Percentiles rank a stretch among this genome's conserved stretches.
These are phyloP conservation scores for Spathaspora girioi DNA, from an alignment of 805 yeast genomes.

Conservation along the genomic window DNA sequence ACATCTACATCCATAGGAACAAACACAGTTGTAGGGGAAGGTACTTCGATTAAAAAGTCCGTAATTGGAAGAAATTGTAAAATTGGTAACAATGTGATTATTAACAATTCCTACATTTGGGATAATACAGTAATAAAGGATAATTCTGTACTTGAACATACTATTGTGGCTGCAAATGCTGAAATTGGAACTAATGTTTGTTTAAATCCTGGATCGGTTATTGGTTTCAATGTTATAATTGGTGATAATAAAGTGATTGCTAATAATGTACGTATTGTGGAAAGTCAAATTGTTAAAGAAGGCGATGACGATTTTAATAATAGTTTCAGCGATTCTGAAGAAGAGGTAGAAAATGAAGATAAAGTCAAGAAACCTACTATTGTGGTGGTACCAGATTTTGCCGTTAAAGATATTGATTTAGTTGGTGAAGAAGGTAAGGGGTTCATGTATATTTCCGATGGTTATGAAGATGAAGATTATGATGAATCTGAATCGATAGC, in stretches of 20 bases:
- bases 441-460: slow-evolving; percentile 45
- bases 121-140: slow-evolving; percentile 75
- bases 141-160: slow-evolving; percentile 50
- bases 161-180: slow-evolving; percentile 70
- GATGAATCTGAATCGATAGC: slow-evolving; percentile 38
- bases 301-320: slow-evolving; percentile 21
- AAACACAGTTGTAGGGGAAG: slow-evolving; percentile 72
- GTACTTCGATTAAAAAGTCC: slow-evolving; percentile 60
- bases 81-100: slow-evolving; percentile 73
- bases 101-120: slow-evolving; percentile 83
- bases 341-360: slow-evolving; percentile 7
- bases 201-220: slow-evolving; percentile 67
- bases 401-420: slow-evolving; percentile 39
- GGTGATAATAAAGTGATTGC: slow-evolving; percentile 51
- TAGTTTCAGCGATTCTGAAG: slow-evolving; percentile 28
- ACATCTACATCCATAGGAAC: slow-evolving; percentile 81
- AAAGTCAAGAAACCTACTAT: neutral
- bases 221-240: slow-evolving; percentile 72
- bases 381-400: slow-evolving; percentile 15
- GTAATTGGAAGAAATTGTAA: slow-evolving; percentile 83
- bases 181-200: slow-evolving; percentile 48
- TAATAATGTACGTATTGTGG: slow-evolving; percentile 50
- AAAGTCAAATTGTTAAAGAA: slow-evolving; percentile 36
- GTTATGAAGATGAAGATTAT: slow-evolving; percentile 28
- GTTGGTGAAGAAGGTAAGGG: slow-evolving; percentile 54